Percentiles rank a stretch among this genome's conserved stretches.
These are phyloP conservation scores for Aotearoamyces nothofagi DNA, from an alignment of 2,329 filamentous ascomycete genomes.

Conservation along the genomic window DNA sequence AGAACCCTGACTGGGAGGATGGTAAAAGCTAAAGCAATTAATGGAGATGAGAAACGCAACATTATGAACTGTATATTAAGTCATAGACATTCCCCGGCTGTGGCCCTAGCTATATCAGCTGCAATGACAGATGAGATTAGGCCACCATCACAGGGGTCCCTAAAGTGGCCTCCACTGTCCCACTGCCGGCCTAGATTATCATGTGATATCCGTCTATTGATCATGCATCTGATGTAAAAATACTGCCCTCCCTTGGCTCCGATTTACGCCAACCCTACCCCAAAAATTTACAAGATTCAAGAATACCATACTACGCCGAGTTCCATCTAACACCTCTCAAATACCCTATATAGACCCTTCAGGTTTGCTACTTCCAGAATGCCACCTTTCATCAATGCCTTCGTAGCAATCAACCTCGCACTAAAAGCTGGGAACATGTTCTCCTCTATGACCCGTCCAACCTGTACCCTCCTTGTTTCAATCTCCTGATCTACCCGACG, in stretches of 20 bases:
- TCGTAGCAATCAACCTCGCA: conserved; percentile 68
- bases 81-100: no score
- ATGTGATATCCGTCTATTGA: no score
- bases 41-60: neutral
- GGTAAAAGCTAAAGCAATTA: conserved; percentile 17
- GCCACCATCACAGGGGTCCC: no score
- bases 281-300: no score
- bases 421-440: conserved; percentile 84
- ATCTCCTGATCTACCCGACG: conserved; percentile 34
- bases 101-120: no score
- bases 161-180: no score
- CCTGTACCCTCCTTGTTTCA: conserved; percentile 45
- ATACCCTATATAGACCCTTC: conserved; percentile 85
- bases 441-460: conserved; percentile 69
- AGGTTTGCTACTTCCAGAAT: conserved; percentile 82
- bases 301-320: no score
- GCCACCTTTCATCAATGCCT: conserved; percentile 53
- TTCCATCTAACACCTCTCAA: conserved; percentile 94
- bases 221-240: no score
- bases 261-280: no score
- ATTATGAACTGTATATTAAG: conserved; percentile 3
- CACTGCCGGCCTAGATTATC: no score
- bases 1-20: conserved; percentile 35
- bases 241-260: no score
- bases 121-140: no score